phyloP scores from a whole-genome alignment of 768 basidiomycete species.

The Panaeolus papilionaceus region DNA sequence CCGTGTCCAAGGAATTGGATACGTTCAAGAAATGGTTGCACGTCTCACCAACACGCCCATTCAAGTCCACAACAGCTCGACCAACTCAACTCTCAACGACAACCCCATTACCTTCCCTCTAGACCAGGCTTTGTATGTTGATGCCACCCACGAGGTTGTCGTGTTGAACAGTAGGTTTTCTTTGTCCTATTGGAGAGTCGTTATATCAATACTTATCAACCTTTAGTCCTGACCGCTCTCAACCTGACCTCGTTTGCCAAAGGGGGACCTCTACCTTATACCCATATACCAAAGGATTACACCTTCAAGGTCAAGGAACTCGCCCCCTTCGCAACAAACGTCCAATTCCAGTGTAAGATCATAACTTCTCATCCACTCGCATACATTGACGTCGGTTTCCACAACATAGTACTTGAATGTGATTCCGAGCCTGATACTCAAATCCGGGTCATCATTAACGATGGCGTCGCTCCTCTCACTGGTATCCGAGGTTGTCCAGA shows the following conservation, averaged over 20 bases:
- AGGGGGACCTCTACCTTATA: slow-evolving; percentile 75
- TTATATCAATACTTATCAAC: background rate
- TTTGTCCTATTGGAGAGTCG: background rate
- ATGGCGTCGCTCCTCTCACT: slow-evolving; percentile 83
- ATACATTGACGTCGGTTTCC: slow-evolving; percentile 22
- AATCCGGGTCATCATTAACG: slow-evolving; percentile 88
- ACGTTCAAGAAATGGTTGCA: slow-evolving; percentile 82
- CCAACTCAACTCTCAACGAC: slow-evolving; percentile 82
- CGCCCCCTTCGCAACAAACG: slow-evolving; percentile 87
- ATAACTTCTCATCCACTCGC: slow-evolving; percentile 14
- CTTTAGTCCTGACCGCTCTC: slow-evolving; percentile 79
- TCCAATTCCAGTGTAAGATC: slow-evolving; percentile 83
- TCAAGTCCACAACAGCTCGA: slow-evolving; percentile 75
- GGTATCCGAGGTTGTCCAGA: slow-evolving; percentile 76
- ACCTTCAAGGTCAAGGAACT: slow-evolving; percentile 79
- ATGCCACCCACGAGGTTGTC: slow-evolving; percentile 93
- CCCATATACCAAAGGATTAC: slow-evolving; percentile 68
- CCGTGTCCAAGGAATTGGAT: slow-evolving; percentile 79
- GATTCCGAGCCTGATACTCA: slow-evolving; percentile 54
- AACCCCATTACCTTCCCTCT: slow-evolving; percentile 74
- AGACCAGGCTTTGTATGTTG: slow-evolving; percentile 77
- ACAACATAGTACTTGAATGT: slow-evolving; percentile 66
- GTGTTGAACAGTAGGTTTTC: slow-evolving; percentile 72
- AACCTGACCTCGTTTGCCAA: slow-evolving; percentile 79
- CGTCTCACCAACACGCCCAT: slow-evolving; percentile 83